Base-by-base conservation (phyloP, 495 filamentous ascomycete species). In the Schizothecium vesticola region DNA sequence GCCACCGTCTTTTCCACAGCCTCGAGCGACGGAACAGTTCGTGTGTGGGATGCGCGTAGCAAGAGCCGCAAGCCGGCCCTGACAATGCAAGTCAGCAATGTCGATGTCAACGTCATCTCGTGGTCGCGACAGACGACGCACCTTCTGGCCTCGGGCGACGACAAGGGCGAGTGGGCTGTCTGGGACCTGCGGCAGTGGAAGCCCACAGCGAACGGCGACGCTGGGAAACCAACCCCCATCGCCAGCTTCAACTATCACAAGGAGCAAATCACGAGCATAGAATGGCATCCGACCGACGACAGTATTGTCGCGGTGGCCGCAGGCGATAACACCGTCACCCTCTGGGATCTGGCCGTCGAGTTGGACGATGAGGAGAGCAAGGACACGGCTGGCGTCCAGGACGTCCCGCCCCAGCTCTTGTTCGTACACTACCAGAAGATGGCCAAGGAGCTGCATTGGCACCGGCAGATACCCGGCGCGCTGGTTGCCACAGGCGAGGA, bases 171-270 rank as follows among this genome's bases (percentile, higher is more conserved):
- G 31, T 98, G 94, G 93, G 92, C 87, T 0, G 93, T 97, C 13
- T 99, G 95, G 95, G 95, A 99, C 78, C 79, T 99, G 71, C 86
- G 95, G 67, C 91, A 94, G 72, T 98, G 95, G 91, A 97, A 96
- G 80, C 89, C 91, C 1, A 97, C 96, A 79, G 88, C 91, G 0
- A 84, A 81, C 70, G 67, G 61, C n/a, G 73, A 83, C 0, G 75
- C 76, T 25, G 75, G 77, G 59, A 84, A 83, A 68, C 86, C 91
- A 1, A 87, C 85, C 13, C 90, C 93, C 4, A 91, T 97, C 2
- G 95, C 95, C 2, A 89, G 88, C 33, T 99, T 97, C 79, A 86
- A 88, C 71, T 97, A 96, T 84, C 95, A 99, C 81, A 92, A 91
- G 78, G 91, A 97, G 78, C 94, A 96, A 68, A 92, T 99, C 74